Evolutionary conservation across 1,139 yeast species (phyloP).

Genomic region (Suhomyces bribrorum): DNA sequence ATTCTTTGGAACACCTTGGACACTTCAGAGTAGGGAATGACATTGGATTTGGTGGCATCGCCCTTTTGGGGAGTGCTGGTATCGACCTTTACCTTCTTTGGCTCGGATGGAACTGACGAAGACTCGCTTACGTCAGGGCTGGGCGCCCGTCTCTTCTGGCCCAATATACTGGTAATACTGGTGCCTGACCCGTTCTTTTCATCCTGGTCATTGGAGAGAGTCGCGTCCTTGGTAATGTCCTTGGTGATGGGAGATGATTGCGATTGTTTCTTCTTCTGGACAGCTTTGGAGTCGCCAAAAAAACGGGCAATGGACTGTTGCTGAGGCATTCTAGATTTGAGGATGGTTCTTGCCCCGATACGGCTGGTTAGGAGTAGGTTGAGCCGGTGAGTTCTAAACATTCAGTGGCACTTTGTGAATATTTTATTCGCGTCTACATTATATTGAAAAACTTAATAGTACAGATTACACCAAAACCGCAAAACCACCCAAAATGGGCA

Average conservation of each 20-base stretch:
- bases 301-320: slow-evolving; percentile 42
- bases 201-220: not conserved
- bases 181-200: not conserved
- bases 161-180: not conserved
- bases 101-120: not conserved
- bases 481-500: too few relatives aligned
- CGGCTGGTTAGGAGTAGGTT: not conserved
- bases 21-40: slow-evolving; percentile 61
- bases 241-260: too few relatives aligned
- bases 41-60: slow-evolving; percentile 6
- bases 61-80: not conserved
- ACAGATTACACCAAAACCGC: not conserved
- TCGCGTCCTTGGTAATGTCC: not conserved
- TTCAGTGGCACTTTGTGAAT: too few relatives aligned
- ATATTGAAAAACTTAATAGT: not conserved
- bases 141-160: not conserved
- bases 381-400: slow-evolving; percentile 7
- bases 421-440: slow-evolving; percentile 3
- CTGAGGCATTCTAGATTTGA: slow-evolving; percentile 30
- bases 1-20: slow-evolving; percentile 71
- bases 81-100: not conserved
- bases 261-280: not conserved
- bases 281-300: slow-evolving; percentile 22
- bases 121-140: too few relatives aligned
- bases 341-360: not conserved